A percentile compares a stretch with the other conserved stretches of the same genome.
These are phyloP conservation scores for Rheum nobile DNA, from an alignment of 148 eudicot species.

Conservation along the genomic window DNA sequence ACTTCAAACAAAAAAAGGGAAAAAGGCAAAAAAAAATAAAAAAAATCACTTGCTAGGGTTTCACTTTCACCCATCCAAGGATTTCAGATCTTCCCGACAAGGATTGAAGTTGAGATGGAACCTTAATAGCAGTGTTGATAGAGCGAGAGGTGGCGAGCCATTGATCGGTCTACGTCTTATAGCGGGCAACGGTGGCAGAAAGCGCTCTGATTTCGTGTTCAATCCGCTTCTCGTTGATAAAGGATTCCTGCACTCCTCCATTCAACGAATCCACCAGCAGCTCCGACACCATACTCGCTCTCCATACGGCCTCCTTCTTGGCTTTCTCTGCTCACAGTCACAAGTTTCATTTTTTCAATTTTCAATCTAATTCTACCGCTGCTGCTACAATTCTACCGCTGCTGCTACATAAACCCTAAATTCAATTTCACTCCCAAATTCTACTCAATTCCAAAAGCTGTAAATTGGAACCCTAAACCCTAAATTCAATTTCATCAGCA, in stretches of 20 bases:
- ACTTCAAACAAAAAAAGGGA: too few species aligned
- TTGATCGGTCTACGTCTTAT: conserved; percentile 70
- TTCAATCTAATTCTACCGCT: neutral
- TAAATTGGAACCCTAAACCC: too few species aligned
- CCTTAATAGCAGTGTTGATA: conserved; percentile 67
- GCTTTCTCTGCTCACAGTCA: conserved; percentile 43
- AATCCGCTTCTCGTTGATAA: conserved; percentile 68
- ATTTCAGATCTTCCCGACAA: neutral
- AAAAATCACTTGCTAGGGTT: neutral
- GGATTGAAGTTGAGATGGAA: neutral
- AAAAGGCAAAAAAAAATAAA: too few species aligned
- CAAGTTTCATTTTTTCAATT: neutral
- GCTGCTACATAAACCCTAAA: too few species aligned
- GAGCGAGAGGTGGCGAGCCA: conserved; percentile 77
- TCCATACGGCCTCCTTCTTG: conserved; percentile 53
- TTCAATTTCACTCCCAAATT: too few species aligned
- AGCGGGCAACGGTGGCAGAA: conserved; percentile 38
- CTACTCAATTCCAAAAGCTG: too few species aligned
- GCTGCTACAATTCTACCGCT: neutral
- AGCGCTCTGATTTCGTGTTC: conserved; percentile 63
- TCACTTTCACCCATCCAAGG: neutral
- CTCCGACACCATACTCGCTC: conserved; percentile 55
- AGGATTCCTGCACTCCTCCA: conserved; percentile 69
- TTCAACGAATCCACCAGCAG: conserved; percentile 60
- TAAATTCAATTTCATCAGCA: too few species aligned